Evolutionary conservation across 164 flowering plant species (phyloP).

Genomic region (Aristolochia contorta): DNA sequence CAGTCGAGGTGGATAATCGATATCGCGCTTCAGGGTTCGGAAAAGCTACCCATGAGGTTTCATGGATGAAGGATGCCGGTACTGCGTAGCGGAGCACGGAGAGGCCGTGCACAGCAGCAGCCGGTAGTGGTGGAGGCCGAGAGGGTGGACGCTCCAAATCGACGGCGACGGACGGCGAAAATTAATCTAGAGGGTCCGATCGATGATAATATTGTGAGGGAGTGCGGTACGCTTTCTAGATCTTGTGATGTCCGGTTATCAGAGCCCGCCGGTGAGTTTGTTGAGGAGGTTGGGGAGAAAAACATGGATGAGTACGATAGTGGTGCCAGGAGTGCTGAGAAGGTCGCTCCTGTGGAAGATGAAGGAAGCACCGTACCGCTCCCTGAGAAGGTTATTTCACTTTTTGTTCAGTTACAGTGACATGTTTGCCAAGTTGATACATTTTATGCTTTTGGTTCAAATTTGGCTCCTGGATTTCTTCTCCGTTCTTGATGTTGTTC

Average conservation of each 20-base stretch:
- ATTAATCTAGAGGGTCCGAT: constrained; percentile 8
- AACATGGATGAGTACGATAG: constrained; percentile 61
- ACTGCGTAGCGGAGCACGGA: constrained; percentile 53
- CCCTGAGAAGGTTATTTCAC: constrained; percentile 59
- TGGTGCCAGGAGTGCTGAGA: constrained; percentile 46
- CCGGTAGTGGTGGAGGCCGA: constrained; percentile 6
- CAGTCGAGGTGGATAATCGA: too few relatives aligned
- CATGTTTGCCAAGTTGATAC: too few relatives aligned
- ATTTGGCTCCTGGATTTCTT: too few relatives aligned
- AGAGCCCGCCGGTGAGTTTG: constrained; percentile 7
- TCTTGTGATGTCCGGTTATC: constrained; percentile 4
- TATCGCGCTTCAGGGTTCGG: neutral
- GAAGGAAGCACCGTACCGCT: constrained; percentile 68
- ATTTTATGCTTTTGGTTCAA: too few relatives aligned
- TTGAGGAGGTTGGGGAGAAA: constrained; percentile 23
- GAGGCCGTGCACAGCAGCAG: constrained; percentile 29
- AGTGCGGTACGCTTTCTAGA: constrained; percentile 1
- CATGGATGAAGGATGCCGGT: constrained; percentile 61
- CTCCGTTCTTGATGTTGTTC: too few relatives aligned
- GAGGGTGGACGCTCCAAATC: constrained; percentile 5
- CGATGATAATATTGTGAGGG: constrained; percentile 16
- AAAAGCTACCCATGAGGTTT: constrained; percentile 13
- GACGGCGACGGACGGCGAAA: constrained; percentile 18
- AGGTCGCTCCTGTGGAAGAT: constrained; percentile 50
- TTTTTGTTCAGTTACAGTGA: constrained; percentile 4